A percentile compares a stretch with the other conserved stretches of the same genome.
Conservation (phyloP, 2,329 filamentous ascomycete genomes). For the Talaromyces amestolkiae region DNA sequence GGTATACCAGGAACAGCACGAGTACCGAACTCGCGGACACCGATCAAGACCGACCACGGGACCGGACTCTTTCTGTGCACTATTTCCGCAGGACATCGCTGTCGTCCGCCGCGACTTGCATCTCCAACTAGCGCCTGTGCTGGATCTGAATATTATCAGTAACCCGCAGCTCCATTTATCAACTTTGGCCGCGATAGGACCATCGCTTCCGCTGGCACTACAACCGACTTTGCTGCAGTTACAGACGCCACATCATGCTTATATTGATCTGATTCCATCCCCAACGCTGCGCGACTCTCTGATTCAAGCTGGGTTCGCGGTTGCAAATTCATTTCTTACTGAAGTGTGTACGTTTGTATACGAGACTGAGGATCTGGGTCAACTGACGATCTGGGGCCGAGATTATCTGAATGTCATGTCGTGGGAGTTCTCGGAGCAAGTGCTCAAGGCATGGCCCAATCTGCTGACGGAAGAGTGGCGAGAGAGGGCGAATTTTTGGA, state of each 20-base stretch:
- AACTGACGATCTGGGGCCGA: constrained; percentile 46
- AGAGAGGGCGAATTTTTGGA: constrained; percentile 44
- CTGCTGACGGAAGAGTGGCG: constrained; percentile 40
- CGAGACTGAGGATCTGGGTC: constrained; percentile 38
- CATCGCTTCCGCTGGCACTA: constrained; percentile 33
- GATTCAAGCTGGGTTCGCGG: constrained; percentile 35
- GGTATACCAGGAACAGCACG: constrained; percentile 2
- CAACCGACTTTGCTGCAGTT: constrained; percentile 43
- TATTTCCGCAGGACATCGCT: constrained; percentile 37
- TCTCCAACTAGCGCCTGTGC: constrained; percentile 36
- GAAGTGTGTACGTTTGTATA: constrained; percentile 39
- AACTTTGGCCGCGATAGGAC: constrained; percentile 29
- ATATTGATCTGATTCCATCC: constrained; percentile 45
- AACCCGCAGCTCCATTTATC: constrained; percentile 37
- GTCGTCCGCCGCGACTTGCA: constrained; percentile 36
- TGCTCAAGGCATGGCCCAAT: constrained; percentile 44
- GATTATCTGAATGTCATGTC: constrained; percentile 43
- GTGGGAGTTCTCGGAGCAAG: constrained; percentile 44
- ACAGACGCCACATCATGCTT: constrained; percentile 41
- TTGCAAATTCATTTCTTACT: constrained; percentile 37
- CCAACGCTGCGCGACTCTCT: constrained; percentile 40
- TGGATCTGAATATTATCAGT: constrained; percentile 30
- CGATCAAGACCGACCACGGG: not conserved
- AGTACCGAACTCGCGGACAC: not conserved
- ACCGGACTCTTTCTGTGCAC: constrained; percentile 17